These are phyloP conservation scores for Irpex lacteus DNA, from an alignment of 1,284 basidiomycete species.

Conservation along the genomic window DNA sequence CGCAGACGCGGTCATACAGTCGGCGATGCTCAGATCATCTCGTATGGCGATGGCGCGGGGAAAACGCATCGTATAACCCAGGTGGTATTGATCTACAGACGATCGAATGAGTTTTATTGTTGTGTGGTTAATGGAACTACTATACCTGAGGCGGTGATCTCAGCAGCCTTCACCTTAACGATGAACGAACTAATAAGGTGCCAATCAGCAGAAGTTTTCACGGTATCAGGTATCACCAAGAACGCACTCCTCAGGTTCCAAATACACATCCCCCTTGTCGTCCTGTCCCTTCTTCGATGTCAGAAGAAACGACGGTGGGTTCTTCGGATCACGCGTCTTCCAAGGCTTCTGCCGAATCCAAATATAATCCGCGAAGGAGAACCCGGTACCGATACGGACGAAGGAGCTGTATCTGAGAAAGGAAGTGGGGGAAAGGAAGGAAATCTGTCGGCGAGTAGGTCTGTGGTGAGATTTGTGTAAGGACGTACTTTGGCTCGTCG, in stretches of 20 bases:
- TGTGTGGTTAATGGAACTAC: too few relatives aligned
- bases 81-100: conserved; percentile 62
- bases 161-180: conserved; percentile 86
- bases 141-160: conserved; percentile 78
- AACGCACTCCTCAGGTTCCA: conserved; percentile 75
- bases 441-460: too few relatives aligned
- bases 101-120: too few relatives aligned
- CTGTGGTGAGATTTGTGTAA: not conserved
- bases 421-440: not conserved
- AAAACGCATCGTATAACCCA: conserved; percentile 83
- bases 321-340: conserved; percentile 68
- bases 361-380: conserved; percentile 81
- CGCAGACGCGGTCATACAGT: conserved; percentile 65
- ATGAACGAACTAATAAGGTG: conserved; percentile 74
- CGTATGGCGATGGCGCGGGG: conserved; percentile 82
- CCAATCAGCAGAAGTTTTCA: not conserved
- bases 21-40: conserved; percentile 64
- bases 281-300: conserved; percentile 59
- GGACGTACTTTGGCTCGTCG: conserved; percentile 60
- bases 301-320: conserved; percentile 60
- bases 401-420: conserved; percentile 69
- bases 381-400: conserved; percentile 83
- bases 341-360: conserved; percentile 77
- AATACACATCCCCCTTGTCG: conserved; percentile 79
- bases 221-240: not conserved